Conservation (phyloP, 2,329 filamentous ascomycete species). For the Colletotrichum plurivorum region DNA sequence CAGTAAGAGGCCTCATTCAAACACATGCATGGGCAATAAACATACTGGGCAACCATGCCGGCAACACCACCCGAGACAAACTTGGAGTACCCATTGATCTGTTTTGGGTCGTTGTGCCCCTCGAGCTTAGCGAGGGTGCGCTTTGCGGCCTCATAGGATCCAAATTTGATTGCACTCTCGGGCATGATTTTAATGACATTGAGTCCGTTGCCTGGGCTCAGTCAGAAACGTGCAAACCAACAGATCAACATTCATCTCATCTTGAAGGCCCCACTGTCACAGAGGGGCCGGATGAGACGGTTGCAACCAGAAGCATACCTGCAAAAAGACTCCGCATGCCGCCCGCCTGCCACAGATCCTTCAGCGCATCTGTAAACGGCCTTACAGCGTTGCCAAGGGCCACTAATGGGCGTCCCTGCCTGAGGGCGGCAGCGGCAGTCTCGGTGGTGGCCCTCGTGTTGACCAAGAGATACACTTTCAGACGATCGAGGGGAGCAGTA, state of each 20-base stretch:
- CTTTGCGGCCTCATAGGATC: constrained; percentile 96
- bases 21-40: no score
- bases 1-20: no score
- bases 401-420: constrained; percentile 75
- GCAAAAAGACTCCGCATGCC: constrained; percentile 93
- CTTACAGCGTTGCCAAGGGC: constrained; percentile 76
- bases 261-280: no score
- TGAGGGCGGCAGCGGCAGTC: constrained; percentile 75
- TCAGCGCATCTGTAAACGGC: constrained; percentile 80
- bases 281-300: no score
- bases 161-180: constrained; percentile 98
- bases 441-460: constrained; percentile 77
- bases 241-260: no score
- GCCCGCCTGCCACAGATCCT: constrained; percentile 86
- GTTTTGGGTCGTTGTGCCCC: constrained; percentile 85
- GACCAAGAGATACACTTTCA: constrained; percentile 98
- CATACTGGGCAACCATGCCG: constrained; percentile 91
- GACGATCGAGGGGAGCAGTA: constrained; percentile 94
- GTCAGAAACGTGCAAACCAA: constrained; percentile 26
- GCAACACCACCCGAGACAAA: constrained; percentile 92
- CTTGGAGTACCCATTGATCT: constrained; percentile 87
- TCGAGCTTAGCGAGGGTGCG: constrained; percentile 87
- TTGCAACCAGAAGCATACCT: constrained; percentile 67
- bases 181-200: constrained; percentile 99
- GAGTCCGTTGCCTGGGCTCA: constrained; percentile 82